These are phyloP conservation scores for Capsicum chinense DNA, from an alignment of 257 asterid species.

Conservation along the genomic window DNA sequence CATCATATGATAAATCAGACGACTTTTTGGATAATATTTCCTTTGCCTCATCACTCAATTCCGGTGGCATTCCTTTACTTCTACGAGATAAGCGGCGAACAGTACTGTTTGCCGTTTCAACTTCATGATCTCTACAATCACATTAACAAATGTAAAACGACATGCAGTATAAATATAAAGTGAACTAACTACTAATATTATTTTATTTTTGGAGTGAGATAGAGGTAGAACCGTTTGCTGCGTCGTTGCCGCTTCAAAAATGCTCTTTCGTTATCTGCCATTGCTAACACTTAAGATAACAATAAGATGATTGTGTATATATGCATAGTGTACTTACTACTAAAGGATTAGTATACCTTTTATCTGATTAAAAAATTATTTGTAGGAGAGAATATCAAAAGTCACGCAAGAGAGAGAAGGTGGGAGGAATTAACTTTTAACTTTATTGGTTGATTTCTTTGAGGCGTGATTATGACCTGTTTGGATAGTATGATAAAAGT, in stretches of 20 bases:
- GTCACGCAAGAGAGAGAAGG: too few species aligned
- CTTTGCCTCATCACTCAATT: neutral
- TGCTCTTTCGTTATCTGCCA: neutral
- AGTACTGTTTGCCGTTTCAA: constrained; percentile 50
- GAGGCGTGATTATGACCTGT: too few species aligned
- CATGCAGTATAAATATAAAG: neutral
- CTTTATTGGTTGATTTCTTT: too few species aligned
- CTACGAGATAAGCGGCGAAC: constrained; percentile 81
- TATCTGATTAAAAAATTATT: too few species aligned
- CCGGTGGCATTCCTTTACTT: constrained; percentile 76
- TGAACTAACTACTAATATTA: too few species aligned
- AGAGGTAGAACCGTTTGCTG: neutral
- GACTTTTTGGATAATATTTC: constrained; percentile 34
- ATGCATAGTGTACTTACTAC: too few species aligned
- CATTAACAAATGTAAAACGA: neutral
- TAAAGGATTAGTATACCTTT: too few species aligned
- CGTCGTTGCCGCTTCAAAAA: neutral
- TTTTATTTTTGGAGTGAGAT: neutral
- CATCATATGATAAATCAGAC: constrained; percentile 44
- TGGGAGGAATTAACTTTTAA: too few species aligned
- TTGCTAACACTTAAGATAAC: neutral
- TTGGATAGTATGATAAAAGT: too few species aligned
- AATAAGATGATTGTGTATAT: too few species aligned
- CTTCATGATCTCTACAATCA: constrained; percentile 50
- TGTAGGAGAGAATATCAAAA: too few species aligned